These are phyloP conservation scores for Helicocarpus griseus DNA, from an alignment of 2,329 filamentous ascomycete species.

Conservation along the genomic window DNA sequence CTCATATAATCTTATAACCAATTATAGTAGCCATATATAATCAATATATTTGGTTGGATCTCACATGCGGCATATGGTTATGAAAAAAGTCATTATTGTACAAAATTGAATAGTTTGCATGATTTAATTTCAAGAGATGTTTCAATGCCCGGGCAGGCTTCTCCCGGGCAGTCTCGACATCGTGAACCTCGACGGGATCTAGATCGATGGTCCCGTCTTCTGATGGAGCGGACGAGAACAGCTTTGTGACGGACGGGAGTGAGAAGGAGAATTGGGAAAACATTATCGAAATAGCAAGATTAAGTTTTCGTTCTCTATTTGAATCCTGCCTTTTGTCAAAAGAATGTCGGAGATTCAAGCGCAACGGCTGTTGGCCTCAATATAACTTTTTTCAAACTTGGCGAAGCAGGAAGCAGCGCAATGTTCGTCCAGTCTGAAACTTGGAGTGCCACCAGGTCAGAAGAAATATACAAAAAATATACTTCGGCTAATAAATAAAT, in stretches of 20 bases:
- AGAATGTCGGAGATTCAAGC: too few relatives aligned
- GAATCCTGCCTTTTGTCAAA: background rate
- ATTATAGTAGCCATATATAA: background rate
- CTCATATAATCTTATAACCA: background rate
- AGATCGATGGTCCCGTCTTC: conserved; percentile 35
- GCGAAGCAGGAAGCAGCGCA: too few relatives aligned
- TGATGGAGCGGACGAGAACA: background rate
- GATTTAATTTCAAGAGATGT: conserved; percentile 83
- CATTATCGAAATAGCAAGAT: background rate
- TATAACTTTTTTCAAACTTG: too few relatives aligned
- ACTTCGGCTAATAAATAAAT: too few relatives aligned
- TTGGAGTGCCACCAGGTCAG: too few relatives aligned
- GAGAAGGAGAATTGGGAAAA: conserved; percentile 2
- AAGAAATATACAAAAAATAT: too few relatives aligned
- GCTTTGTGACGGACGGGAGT: background rate
- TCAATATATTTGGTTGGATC: conserved; percentile 13
- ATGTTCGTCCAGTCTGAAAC: too few relatives aligned
- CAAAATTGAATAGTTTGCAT: conserved; percentile 77
- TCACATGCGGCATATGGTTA: conserved; percentile 71
- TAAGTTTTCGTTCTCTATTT: background rate
- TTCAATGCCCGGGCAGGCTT: conserved; percentile 76
- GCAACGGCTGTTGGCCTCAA: too few relatives aligned
- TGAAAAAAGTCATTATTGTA: conserved; percentile 66
- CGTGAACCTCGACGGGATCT: conserved; percentile 61
- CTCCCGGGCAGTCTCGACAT: conserved; percentile 70